phyloP scores from a whole-genome alignment of 208 protist species.

The Acanthamoeba lenticulata region DNA sequence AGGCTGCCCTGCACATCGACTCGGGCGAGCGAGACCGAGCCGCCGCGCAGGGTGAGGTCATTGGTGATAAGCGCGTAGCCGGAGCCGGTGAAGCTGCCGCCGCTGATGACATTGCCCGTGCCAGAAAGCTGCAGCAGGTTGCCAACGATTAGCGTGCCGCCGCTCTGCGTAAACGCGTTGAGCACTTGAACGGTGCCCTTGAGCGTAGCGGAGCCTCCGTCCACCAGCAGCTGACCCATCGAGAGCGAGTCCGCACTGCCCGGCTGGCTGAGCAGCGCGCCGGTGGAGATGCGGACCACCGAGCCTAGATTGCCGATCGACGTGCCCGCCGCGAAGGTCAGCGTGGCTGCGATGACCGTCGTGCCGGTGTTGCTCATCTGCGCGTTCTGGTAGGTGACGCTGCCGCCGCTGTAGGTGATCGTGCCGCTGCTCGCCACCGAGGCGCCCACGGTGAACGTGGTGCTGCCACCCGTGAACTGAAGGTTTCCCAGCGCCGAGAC shows the following conservation, averaged over 20 bases:
- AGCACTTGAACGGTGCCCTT: neutral
- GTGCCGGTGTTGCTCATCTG: neutral
- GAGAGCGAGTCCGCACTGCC: neutral
- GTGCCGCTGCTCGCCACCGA: neutral
- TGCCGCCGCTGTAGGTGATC: neutral
- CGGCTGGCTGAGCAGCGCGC: neutral
- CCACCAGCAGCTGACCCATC: neutral
- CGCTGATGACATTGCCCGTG: neutral
- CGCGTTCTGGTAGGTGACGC: neutral
- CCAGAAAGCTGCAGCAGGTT: neutral
- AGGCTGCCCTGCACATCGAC: neutral
- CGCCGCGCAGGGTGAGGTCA: slow-evolving; percentile 35
- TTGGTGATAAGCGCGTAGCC: neutral
- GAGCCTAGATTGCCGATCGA: neutral
- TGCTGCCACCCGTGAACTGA: neutral
- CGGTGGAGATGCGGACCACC: neutral
- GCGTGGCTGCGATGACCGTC: neutral
- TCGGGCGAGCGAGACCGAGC: neutral
- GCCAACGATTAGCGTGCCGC: neutral
- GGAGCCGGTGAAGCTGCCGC: neutral
- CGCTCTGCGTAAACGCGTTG: neutral
- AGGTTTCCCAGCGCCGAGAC: neutral
- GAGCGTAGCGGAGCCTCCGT: neutral
- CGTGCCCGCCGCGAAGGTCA: too few species aligned
- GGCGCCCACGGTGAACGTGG: neutral